Conservation (phyloP, 2,329 filamentous ascomycete genomes). For the Aureobasidium sp. region DNA sequence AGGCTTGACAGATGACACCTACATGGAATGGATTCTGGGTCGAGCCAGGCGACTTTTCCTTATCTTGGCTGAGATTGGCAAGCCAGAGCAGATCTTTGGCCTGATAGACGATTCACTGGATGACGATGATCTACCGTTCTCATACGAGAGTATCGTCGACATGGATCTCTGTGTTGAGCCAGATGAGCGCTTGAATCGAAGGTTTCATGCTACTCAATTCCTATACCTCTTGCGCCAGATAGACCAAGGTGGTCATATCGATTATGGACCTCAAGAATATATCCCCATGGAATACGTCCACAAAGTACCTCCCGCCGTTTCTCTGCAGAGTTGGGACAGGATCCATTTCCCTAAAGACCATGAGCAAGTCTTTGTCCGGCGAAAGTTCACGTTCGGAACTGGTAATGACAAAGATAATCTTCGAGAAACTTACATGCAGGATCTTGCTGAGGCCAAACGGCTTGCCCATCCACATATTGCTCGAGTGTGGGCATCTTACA, state of each 20-base stretch:
- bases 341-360: conserved; percentile 58
- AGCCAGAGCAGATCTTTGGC: conserved; percentile 67
- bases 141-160: conserved; percentile 57
- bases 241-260: conserved; percentile 52
- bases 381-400: conserved; percentile 27
- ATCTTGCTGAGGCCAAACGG: conserved; percentile 52
- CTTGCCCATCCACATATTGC: conserved; percentile 62
- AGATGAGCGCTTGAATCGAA: conserved; percentile 58
- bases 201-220: conserved; percentile 65
- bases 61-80: conserved; percentile 61
- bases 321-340: conserved; percentile 48
- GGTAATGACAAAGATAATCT: conserved; percentile 19
- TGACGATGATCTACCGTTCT: conserved; percentile 65
- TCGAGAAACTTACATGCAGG: conserved; percentile 45
- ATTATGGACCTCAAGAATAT: conserved; percentile 61
- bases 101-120: conserved; percentile 72
- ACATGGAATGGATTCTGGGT: conserved; percentile 69
- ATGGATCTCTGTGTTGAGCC: conserved; percentile 53
- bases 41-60: conserved; percentile 65
- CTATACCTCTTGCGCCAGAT: conserved; percentile 61
- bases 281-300: conserved; percentile 63
- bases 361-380: conserved; percentile 41
- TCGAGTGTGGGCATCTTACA: conserved; percentile 66
- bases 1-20: conserved; percentile 56
- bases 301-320: conserved; percentile 45